Conservation (phyloP, 306 rosid genomes). For the Lathyrus tuberosus region DNA sequence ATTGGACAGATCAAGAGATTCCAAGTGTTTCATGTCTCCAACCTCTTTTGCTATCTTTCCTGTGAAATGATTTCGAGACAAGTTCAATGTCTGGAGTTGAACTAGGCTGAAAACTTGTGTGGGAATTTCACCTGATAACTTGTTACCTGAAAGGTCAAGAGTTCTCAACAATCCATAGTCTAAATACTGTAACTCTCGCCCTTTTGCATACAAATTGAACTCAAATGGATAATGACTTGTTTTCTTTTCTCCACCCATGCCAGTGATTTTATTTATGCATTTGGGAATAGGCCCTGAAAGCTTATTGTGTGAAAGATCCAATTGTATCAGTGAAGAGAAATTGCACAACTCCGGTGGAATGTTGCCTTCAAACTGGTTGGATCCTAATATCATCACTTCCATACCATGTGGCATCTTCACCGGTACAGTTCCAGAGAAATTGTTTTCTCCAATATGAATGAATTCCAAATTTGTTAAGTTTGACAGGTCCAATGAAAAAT, state of each 20-base stretch:
- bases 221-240: slow-evolving; percentile 27
- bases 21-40: slow-evolving; percentile 33
- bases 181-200: not conserved
- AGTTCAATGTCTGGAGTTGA: slow-evolving; percentile 26
- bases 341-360: slow-evolving; percentile 32
- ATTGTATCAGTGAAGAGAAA: slow-evolving; percentile 30
- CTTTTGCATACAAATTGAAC: slow-evolving; percentile 18
- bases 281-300: slow-evolving; percentile 38
- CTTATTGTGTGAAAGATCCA: slow-evolving; percentile 35
- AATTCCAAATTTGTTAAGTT: slow-evolving; percentile 3
- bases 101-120: slow-evolving; percentile 11
- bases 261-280: slow-evolving; percentile 26
- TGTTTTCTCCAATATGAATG: slow-evolving; percentile 30
- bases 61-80: slow-evolving; percentile 40
- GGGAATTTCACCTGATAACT: slow-evolving; percentile 37
- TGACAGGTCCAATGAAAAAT: slow-evolving; percentile 25
- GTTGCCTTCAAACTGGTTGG: slow-evolving; percentile 35
- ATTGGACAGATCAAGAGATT: slow-evolving; percentile 35
- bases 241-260: slow-evolving; percentile 13
- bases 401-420: slow-evolving; percentile 10
- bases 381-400: slow-evolving; percentile 30
- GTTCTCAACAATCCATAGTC: slow-evolving; percentile 30
- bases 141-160: slow-evolving; percentile 32
- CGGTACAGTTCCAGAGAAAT: slow-evolving; percentile 36
- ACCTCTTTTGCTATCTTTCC: slow-evolving; percentile 30